These are phyloP conservation scores for Stagonosporopsis rhizophila DNA, from an alignment of 2,329 filamentous ascomycete species.

Conservation along the genomic window DNA sequence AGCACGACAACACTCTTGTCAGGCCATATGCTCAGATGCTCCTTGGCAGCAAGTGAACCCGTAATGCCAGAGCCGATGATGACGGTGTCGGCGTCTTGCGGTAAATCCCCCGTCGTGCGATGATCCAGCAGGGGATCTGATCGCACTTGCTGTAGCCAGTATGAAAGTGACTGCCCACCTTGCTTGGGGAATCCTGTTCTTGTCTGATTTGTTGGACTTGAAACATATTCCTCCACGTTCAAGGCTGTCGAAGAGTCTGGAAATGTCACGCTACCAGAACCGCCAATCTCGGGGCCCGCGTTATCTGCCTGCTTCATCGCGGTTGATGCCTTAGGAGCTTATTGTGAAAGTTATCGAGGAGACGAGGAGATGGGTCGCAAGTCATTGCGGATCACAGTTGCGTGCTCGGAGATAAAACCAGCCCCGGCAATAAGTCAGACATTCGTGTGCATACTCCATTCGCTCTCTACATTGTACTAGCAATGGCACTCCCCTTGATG, in stretches of 20 bases:
- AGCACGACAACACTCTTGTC: slow-evolving; percentile 27
- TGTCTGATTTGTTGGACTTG: slow-evolving; percentile 8
- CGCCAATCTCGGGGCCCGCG: slow-evolving; percentile 7
- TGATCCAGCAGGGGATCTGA: slow-evolving; percentile 35
- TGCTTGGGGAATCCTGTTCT: slow-evolving; percentile 35
- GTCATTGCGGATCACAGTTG: slow-evolving; percentile 4
- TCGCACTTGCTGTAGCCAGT: slow-evolving; percentile 40
- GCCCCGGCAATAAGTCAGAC: neutral
- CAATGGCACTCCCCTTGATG: too few species aligned
- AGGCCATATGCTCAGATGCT: slow-evolving; percentile 32
- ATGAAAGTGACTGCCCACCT: slow-evolving; percentile 35
- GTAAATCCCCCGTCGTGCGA: slow-evolving; percentile 40
- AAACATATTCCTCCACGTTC: slow-evolving; percentile 30
- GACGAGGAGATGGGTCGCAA: neutral
- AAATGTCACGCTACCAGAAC: slow-evolving; percentile 15
- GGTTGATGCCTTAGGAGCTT: too few species aligned
- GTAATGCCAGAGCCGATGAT: slow-evolving; percentile 46
- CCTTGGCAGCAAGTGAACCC: slow-evolving; percentile 29
- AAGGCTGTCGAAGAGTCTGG: slow-evolving; percentile 20
- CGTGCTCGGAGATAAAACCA: slow-evolving; percentile 9
- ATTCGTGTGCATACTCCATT: neutral
- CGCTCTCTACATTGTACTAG: neutral
- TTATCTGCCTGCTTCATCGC: slow-evolving; percentile 20
- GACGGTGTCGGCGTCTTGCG: slow-evolving; percentile 40
- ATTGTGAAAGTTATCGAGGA: neutral